Base-by-base conservation (phyloP, 805 yeast genomes). In the Monosporozyma aerobia region DNA sequence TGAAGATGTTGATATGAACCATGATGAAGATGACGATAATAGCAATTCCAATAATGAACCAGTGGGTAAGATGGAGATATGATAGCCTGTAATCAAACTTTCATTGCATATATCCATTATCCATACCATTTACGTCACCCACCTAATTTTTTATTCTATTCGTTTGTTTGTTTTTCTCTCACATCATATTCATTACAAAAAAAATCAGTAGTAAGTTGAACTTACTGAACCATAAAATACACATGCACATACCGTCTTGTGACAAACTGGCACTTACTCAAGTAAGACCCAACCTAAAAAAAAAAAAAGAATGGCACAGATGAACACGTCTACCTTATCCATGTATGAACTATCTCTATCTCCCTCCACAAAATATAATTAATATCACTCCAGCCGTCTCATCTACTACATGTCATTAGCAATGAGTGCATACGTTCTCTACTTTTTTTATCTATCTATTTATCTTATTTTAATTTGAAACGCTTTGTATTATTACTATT, bases 11-110 rank as follows among this genome's bases (percentile, higher is more conserved):
- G 68, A 62, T 29, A 63, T 61, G 52, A 58, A 56, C 40, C 59
- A 57, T 30, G 70, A 64, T 16, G 67, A 73, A 33, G 50, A 47
- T 29, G 67, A 73, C 33, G 50, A 47, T 29, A 51, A 5, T 27
- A 27, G 7, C 29, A 27, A 27, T 7, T 5, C 7, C 7, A 27
- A 41, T 13, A 71, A 65, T 44, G 76, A 70, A 51, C 68, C 71
- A 54, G 74, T 69, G 27, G 77, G 74, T 44, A 70, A 65, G 50
- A 67, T 67, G 69, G 71, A 67, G 53, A 65, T 67, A 65, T 67
- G 55, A 52, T 43, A 23, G 25, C 25, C 19, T 39, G 25, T 37
- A n/a, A n/a, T 37, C n/a, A 7, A 4, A 5, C 27, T 40, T 40
- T 40, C 27, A 3, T 10, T 22, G 14, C 27, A n/a, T 27, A 5